These are phyloP conservation scores for Lachnellula subtilissima DNA, from an alignment of 2,329 filamentous ascomycete genomes.

Conservation along the genomic window DNA sequence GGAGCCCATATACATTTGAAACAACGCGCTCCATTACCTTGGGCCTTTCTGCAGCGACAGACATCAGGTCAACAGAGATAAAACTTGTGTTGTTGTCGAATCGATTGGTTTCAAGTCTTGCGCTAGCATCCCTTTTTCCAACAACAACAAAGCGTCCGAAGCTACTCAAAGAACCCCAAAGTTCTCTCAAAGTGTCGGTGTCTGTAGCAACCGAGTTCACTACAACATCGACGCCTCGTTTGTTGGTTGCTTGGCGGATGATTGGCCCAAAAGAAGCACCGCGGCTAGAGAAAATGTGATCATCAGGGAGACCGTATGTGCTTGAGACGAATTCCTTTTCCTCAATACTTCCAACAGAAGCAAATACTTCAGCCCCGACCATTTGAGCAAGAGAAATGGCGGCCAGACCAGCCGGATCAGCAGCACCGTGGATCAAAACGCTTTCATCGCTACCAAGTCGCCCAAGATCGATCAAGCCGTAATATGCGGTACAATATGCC, in stretches of 20 bases:
- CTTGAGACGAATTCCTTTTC: conserved; percentile 22
- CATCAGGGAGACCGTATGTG: conserved; percentile 13
- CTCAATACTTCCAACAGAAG: conserved; percentile 22
- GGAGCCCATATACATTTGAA: conserved; percentile 34
- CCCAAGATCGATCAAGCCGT: conserved; percentile 25
- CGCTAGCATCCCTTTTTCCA: conserved; percentile 29
- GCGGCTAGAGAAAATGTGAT: conserved; percentile 18
- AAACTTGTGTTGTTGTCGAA: conserved; percentile 40
- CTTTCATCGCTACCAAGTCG: conserved; percentile 24
- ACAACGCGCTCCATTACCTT: conserved; percentile 38
- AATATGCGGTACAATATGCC: conserved; percentile 25
- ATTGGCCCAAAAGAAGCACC: conserved; percentile 21
- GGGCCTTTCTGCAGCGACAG: conserved; percentile 40
- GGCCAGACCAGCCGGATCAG: conserved; percentile 33
- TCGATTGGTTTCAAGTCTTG: conserved; percentile 30
- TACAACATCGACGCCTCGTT: conserved; percentile 29
- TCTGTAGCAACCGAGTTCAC: conserved; percentile 25
- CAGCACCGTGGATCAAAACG: conserved; percentile 34
- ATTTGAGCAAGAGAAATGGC: conserved; percentile 30
- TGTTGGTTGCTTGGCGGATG: conserved; percentile 19
- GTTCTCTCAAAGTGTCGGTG: conserved; percentile 22
- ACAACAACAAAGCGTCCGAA: conserved; percentile 39
- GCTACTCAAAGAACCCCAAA: conserved; percentile 33
- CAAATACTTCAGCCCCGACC: conserved; percentile 25
- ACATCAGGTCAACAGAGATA: conserved; percentile 38